A percentile compares a stretch with the other conserved stretches of the same genome.
Evolutionary conservation across 176 grass and related monocot species (phyloP).

Genomic region (Thinopyrum elongatum): DNA sequence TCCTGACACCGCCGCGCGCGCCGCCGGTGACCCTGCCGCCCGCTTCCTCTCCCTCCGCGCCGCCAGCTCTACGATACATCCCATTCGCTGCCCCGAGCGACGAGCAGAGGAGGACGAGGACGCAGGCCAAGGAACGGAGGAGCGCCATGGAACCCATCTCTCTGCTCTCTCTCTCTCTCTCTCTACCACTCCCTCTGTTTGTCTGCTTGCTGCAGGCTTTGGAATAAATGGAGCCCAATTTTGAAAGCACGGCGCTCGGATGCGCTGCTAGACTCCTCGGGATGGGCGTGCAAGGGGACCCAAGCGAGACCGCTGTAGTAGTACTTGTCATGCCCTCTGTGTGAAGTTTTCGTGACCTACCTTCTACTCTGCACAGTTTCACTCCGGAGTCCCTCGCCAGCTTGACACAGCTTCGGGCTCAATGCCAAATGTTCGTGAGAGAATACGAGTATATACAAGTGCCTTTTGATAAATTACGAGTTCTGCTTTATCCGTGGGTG

Average conservation of each 20-base stretch:
- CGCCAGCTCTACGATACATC: constrained; percentile 28
- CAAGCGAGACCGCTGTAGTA: constrained; percentile 13
- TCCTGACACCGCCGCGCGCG: constrained; percentile 11
- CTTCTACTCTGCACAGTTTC: background rate
- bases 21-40: constrained; percentile 27
- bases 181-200: background rate
- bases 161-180: background rate
- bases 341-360: background rate
- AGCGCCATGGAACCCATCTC: constrained; percentile 40
- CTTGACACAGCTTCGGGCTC: background rate
- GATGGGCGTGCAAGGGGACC: constrained; percentile 30
- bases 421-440: background rate
- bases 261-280: constrained; percentile 7
- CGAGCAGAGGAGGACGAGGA: constrained; percentile 36
- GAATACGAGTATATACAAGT: background rate
- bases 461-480: background rate
- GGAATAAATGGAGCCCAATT: constrained; percentile 54
- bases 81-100: constrained; percentile 24
- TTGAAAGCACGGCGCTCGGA: constrained; percentile 32
- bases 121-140: constrained; percentile 23
- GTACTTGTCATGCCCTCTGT: constrained; percentile 22
- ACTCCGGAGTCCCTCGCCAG: background rate
- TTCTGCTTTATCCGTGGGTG: background rate
- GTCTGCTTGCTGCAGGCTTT: constrained; percentile 11
- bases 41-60: constrained; percentile 21